These are phyloP conservation scores for Hura crepitans DNA, from an alignment of 441 rosid genomes.

Conservation along the genomic window DNA sequence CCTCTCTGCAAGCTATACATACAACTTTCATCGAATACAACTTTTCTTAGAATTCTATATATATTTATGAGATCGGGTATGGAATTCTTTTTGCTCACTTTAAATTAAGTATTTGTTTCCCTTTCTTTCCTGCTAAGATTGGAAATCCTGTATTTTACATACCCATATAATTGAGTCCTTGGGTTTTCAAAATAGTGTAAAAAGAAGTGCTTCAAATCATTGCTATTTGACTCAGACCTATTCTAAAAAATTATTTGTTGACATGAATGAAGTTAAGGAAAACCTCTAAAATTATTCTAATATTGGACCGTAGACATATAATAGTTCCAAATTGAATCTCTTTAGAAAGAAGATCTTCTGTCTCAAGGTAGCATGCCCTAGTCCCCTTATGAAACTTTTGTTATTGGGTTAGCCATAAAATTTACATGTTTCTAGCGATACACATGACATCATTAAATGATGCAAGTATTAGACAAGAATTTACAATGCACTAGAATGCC, in stretches of 20 bases:
- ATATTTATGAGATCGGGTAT: too few species aligned
- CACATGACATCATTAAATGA: not conserved
- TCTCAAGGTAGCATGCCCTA: not conserved
- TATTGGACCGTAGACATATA: too few species aligned
- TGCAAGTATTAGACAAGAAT: not conserved
- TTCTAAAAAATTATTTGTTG: too few species aligned
- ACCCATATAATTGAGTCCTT: not conserved
- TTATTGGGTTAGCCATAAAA: not conserved
- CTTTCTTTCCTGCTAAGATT: not conserved
- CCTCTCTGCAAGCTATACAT: constrained; percentile 11
- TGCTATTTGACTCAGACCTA: too few species aligned
- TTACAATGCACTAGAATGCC: too few species aligned
- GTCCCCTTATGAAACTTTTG: not conserved
- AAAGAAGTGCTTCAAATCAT: too few species aligned
- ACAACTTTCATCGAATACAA: not conserved
- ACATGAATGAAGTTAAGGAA: too few species aligned
- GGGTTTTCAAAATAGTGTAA: too few species aligned
- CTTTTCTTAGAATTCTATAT: too few species aligned
- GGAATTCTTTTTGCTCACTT: not conserved
- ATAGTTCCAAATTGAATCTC: too few species aligned
- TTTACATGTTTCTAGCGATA: not conserved
- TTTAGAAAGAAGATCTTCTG: not conserved
- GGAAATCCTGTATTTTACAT: not conserved
- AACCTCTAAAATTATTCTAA: too few species aligned
- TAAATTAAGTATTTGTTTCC: not conserved